Base-by-base conservation (phyloP, 2,329 filamentous ascomycete genomes). In the Pseudocercospora crystallina region DNA sequence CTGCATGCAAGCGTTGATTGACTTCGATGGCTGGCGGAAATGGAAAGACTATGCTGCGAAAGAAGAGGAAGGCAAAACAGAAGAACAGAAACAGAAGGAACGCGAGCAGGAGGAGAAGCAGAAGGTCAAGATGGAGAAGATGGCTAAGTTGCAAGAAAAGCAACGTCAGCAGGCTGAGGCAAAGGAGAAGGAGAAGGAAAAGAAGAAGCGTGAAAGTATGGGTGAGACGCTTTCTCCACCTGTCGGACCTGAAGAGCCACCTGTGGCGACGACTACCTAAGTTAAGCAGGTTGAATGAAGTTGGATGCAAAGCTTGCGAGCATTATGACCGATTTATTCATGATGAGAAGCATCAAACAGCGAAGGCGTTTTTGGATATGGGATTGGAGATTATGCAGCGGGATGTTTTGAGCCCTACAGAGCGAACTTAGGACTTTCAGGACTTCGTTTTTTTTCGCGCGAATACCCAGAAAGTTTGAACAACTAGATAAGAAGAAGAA, bases 1-100 rank as follows among this genome's bases (percentile, higher is more conserved):
- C 49, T 97, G 94, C 76, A 99, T 99, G 94, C 94, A 97, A 75
- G 94, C 94, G 8, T 80, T 99, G 17, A 97, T 99, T 65, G 94
- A 99, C 74, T 97, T 94, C 68, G 92, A 97, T 69, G 94, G 94
- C 55, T 99, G 94, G 94, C 83, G 91, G 48, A 90, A 90, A 71
- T 99, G 94, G 94, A 96, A 96, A 70, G 89, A 94, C 64, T 92
- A 89, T 65, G 73, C 72, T 53, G 59, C 53, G 9, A 61, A 65
- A 40, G 60, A 62, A 34, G 65, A 64, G 31, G 59, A 57, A n/a
- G 61, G 57, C 20, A 69, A 68, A 53, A 57, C 70, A 8, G 71
- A 71, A 14, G 69, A 68, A 47, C 53, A 67, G 36, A 66, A 63
- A 48, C 47, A 57, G n/a, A 61, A 65, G 46, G 64, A 65, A 33